Evolutionary conservation across 495 filamentous ascomycete species (phyloP), one percentile per base, ranked within the genome.

Genomic region (Daldinia loculata): DNA sequence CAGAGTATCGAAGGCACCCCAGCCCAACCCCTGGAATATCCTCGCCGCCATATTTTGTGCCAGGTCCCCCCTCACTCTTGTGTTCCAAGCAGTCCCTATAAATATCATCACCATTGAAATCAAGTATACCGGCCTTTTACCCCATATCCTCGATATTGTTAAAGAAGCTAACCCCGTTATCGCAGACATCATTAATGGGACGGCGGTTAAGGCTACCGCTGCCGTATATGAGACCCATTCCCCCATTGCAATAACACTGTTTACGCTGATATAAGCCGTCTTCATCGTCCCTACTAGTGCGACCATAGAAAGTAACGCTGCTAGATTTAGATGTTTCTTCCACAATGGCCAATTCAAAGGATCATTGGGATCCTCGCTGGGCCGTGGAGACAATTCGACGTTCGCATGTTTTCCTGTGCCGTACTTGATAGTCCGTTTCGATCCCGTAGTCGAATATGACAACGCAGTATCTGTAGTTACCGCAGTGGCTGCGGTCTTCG

Each of bases 321-420:
- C 66, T 19, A 81, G 80, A 61, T 84, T 82, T 1, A 83, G 61
- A 63, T 86, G 81, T 62, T 85, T 86, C 51, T 80, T 81, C 82
- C 81, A 84, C 19, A 57, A 52, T 7, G 80, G 77, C 85, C 84
- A 87, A 74, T 85, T 87, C 77, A 86, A 61, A 51, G 84, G 84
- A 61, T 86, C 84, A 51, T 82, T 79, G 8, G 74, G 79, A 52
- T 84, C 78, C 41, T 83, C 79, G 53, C 83, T 85, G 2, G 84
- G 83, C 45, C 82, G 83, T 12, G 84, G 84, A 4, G 82, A 82
- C 50, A 86, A 71, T 67, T 85, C 83, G 15, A 84, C 72, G 26
- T 71, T 70, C 11, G 77, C 74, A 50, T 79, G 67, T 55, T 80
- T 85, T 6, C 84, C 83, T 63, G 70, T 77, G 7, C 77, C 83